phyloP scores from a whole-genome alignment of 2,329 filamentous ascomycete genomes.

The Pseudovirgaria hyperparasitica region DNA sequence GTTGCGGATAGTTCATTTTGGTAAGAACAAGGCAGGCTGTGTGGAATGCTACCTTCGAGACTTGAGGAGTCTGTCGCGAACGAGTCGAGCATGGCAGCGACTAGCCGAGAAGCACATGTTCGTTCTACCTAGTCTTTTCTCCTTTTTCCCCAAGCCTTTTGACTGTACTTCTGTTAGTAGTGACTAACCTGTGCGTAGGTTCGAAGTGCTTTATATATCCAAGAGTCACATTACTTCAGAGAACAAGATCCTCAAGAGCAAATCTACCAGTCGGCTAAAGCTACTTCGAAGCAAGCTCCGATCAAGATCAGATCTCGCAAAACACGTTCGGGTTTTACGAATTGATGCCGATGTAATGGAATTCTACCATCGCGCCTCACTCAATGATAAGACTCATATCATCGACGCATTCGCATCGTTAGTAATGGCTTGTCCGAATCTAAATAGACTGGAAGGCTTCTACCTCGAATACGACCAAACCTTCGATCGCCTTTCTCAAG shows the following conservation, averaged over 20 bases:
- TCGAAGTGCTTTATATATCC: no score
- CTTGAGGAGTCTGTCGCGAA: conserved; percentile 39
- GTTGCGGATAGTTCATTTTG: conserved; percentile 32
- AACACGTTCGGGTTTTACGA: conserved; percentile 39
- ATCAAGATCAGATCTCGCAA: conserved; percentile 36
- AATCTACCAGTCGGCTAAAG: conserved; percentile 38
- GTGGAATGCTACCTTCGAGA: conserved; percentile 42
- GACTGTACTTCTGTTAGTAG: no score
- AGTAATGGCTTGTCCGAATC: conserved; percentile 45
- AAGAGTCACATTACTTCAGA: conserved; percentile 18
- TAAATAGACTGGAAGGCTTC: conserved; percentile 42
- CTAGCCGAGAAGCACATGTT: conserved; percentile 39
- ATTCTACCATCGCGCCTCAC: conserved; percentile 23
- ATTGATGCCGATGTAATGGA: no score
- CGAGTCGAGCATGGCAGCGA: conserved; percentile 44
- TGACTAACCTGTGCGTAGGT: no score
- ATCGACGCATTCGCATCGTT: conserved; percentile 41
- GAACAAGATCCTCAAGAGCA: conserved; percentile 25
- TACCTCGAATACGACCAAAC: conserved; percentile 39
- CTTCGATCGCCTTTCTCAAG: conserved; percentile 42
- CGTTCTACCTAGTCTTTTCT: no score
- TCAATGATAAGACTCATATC: conserved; percentile 35
- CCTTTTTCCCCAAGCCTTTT: no score
- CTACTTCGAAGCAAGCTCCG: conserved; percentile 42
- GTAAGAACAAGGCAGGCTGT: conserved; percentile 25